A percentile compares a stretch with the other conserved stretches of the same genome.
These are phyloP conservation scores for Phaeoacremonium minimum DNA, from an alignment of 2,329 filamentous ascomycete species.

Conservation along the genomic window DNA sequence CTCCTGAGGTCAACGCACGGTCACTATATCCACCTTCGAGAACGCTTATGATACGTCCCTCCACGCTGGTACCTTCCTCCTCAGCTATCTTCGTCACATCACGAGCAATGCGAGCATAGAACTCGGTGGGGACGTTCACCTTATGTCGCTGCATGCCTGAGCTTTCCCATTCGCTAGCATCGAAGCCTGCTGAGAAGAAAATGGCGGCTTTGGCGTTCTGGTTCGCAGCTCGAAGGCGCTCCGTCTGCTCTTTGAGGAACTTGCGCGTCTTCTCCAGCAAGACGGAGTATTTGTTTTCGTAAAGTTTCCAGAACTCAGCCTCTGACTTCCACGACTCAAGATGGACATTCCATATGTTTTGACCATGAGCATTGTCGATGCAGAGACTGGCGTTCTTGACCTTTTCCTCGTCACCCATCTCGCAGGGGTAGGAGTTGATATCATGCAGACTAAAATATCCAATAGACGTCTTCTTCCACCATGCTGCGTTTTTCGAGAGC, in stretches of 20 bases:
- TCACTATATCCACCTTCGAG: conserved; percentile 96
- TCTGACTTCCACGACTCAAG: conserved; percentile 80
- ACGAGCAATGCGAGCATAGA: conserved; percentile 85
- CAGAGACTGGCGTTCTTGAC: conserved; percentile 91
- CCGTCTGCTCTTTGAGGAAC: conserved; percentile 72
- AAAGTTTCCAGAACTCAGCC: conserved; percentile 84
- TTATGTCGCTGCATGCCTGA: conserved; percentile 92
- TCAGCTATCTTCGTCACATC: conserved; percentile 80
- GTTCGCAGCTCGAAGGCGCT: conserved; percentile 54
- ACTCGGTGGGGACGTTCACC: conserved; percentile 93
- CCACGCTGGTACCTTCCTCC: conserved; percentile 71
- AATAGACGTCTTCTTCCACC: conserved; percentile 80
- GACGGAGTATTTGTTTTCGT: conserved; percentile 71
- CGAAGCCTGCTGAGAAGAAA: conserved; percentile 93
- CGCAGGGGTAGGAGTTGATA: conserved; percentile 97
- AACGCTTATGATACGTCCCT: conserved; percentile 87
- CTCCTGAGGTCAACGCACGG: conserved; percentile 79
- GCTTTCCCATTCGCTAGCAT: conserved; percentile 93
- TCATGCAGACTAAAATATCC: conserved; percentile 97
- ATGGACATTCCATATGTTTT: conserved; percentile 95
- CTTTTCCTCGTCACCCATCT: conserved; percentile 88
- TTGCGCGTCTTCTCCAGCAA: conserved; percentile 76
- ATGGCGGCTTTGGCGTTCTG: conserved; percentile 76
- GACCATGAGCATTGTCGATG: conserved; percentile 88
- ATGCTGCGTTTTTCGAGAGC: conserved; percentile 64